Evolutionary conservation across 306 rosid genomes (phyloP).

Genomic region (Dryas drummondii): DNA sequence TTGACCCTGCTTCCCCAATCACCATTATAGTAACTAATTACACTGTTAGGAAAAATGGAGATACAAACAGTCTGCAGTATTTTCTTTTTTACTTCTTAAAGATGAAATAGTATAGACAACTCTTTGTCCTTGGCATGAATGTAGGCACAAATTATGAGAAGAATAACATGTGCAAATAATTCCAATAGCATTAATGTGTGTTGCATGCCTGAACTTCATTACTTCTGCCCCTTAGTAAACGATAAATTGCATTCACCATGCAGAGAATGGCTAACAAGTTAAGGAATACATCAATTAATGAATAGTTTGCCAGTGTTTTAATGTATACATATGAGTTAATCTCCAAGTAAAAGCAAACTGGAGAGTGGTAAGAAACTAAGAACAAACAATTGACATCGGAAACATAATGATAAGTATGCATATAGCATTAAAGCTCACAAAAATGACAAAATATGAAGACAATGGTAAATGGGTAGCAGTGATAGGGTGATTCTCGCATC

Average conservation of each 20-base stretch:
- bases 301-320: too few relatives aligned
- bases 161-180: background rate
- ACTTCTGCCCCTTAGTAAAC: too few relatives aligned
- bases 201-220: too few relatives aligned
- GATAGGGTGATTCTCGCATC: too few relatives aligned
- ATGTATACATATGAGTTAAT: too few relatives aligned
- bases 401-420: background rate
- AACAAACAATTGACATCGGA: background rate
- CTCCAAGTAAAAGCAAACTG: background rate
- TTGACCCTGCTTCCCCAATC: slow-evolving; percentile 46
- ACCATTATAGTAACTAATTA: slow-evolving; percentile 8
- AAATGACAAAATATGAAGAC: background rate
- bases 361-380: too few relatives aligned
- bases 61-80: background rate
- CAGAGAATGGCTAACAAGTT: background rate
- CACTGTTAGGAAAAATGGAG: background rate
- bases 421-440: background rate
- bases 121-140: background rate
- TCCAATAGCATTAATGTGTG: background rate
- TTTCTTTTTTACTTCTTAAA: background rate
- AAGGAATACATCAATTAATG: too few relatives aligned
- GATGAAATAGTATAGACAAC: background rate
- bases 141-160: background rate
- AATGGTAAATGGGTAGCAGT: background rate
- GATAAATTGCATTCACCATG: background rate